A percentile compares a stretch with the other conserved stretches of the same genome.
These are phyloP conservation scores for Aspergillus ruber DNA, from an alignment of 2,329 filamentous ascomycete species.

Conservation along the genomic window DNA sequence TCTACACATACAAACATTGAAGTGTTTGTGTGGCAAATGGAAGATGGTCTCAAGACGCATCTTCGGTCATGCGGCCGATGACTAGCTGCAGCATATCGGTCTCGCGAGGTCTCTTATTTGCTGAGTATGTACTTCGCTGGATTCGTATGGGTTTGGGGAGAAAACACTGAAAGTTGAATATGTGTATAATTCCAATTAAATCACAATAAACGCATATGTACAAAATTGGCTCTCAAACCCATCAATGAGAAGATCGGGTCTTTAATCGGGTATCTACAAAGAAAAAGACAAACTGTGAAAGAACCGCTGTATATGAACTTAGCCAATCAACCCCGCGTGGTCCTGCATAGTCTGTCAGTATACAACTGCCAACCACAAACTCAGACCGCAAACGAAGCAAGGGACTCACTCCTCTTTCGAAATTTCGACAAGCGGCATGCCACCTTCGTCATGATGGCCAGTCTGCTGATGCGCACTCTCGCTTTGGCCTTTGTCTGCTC, in stretches of 20 bases:
- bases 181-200: conserved; percentile 4
- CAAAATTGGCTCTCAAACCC: background rate
- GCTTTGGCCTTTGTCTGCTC: background rate
- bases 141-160: background rate
- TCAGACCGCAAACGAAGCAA: conserved; percentile 1
- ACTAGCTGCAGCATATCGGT: too few relatives aligned
- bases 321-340: conserved; percentile 19
- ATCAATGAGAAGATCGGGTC: background rate
- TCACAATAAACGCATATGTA: conserved; percentile 3
- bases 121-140: background rate
- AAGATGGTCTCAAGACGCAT: background rate
- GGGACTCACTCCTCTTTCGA: conserved; percentile 30
- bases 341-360: conserved; percentile 16
- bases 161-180: background rate
- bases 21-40: too few relatives aligned
- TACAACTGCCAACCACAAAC: background rate
- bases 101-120: background rate
- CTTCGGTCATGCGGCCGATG: background rate
- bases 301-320: conserved; percentile 3
- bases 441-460: conserved; percentile 1
- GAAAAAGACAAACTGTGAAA: conserved; percentile 1
- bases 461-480: background rate
- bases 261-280: background rate
- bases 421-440: conserved; percentile 25
- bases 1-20: too few relatives aligned